Evolutionary conservation across 306 rosid species (phyloP).

Genomic region (Styphnolobium japonicum): DNA sequence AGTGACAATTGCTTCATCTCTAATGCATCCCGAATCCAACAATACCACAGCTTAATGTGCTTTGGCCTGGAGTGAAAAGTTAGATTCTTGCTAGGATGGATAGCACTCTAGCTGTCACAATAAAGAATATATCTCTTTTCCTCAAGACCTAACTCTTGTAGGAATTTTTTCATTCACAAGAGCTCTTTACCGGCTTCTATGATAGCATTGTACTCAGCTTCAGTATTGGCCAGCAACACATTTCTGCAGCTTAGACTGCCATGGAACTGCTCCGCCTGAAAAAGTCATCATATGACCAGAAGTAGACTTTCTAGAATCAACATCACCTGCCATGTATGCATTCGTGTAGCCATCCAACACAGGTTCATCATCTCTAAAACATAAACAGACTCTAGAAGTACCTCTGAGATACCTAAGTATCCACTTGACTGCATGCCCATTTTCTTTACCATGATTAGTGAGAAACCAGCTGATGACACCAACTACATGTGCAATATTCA

Average conservation of each 20-base stretch:
- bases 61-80: neutral
- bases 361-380: neutral
- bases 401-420: neutral
- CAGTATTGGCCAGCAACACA: neutral
- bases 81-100: neutral
- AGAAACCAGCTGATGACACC: neutral
- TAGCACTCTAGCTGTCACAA: neutral
- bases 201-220: neutral
- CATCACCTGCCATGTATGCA: neutral
- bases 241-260: neutral
- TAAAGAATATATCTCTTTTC: neutral
- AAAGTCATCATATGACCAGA: neutral
- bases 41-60: neutral
- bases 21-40: neutral
- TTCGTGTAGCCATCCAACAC: neutral
- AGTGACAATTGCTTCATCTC: neutral
- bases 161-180: neutral
- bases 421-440: neutral
- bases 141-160: neutral
- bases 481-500: neutral
- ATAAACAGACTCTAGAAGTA: too few relatives aligned
- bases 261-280: neutral
- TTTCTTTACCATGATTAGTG: neutral
- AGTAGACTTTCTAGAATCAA: neutral
- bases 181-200: neutral